Base-by-base conservation (phyloP, 306 rosid genomes). In the Coriaria nepalensis region DNA sequence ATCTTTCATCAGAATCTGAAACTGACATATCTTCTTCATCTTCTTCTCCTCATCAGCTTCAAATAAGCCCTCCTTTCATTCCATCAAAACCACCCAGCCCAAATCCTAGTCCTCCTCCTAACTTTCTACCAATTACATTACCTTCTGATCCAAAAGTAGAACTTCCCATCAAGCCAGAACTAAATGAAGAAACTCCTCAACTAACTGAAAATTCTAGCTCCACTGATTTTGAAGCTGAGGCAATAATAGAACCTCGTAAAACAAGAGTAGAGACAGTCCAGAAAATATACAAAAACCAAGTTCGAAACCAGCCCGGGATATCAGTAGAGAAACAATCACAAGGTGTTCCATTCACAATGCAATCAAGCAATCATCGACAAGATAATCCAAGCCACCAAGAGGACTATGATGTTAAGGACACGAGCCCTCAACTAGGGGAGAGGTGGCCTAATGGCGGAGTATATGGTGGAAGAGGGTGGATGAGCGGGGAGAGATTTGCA, bases 361-460 rank as follows among this genome's bases (percentile, higher is more conserved):
- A 60, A 57, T 56, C 20, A 49, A 14, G 37, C 39, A 33, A 40
- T 39, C 59, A 63, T 65, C 72, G 59, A 50, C 62, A 68, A 56
- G 78, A 20, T 13, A 63, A 53, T 52, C 61, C 48, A 8, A 56
- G 60, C 63, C 68, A 59, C 35, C 76, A 67, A 50, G 87, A 70
- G 14, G 78, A 58, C 49, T 79, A 72, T 56, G 64, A 64, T 48
- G 56, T 88, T 50, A 81, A 73, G 55, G 95, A 81, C 73, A 88
- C 95, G 43, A 75, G 59, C 45, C 93, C 94, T 9, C 82, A 77
- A 43, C 93, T 88, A 0, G 95, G 95, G 0, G 88, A 74, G 76
- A 59, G 78, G 37, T 83, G 97, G 97, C 83, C 86, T 14, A 81
- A 61, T 59, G 59, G 61, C 9, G 76, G 77, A 57, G 72, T 51